Evolutionary conservation across 139 green algal genomes (phyloP).

Genomic region (Raphidocelis subcapitata): DNA sequence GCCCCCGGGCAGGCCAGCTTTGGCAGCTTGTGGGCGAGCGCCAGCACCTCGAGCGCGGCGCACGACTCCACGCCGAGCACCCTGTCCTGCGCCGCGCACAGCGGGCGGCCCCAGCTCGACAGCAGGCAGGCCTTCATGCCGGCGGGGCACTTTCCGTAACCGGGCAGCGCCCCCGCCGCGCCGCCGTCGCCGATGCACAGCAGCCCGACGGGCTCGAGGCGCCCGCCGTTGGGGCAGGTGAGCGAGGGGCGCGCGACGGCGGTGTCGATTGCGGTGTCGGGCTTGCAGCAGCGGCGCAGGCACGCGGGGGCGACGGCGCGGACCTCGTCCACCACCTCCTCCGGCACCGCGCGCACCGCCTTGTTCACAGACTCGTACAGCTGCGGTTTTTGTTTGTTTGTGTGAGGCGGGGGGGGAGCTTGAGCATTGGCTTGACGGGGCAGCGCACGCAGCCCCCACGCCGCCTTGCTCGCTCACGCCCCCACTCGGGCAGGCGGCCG

Average conservation of each 20-base stretch:
- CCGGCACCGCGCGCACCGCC: too few relatives aligned
- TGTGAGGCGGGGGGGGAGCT: too few relatives aligned
- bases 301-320: conserved; percentile 3
- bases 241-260: not conserved
- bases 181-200: not conserved
- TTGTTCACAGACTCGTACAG: too few relatives aligned
- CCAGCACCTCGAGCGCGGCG: not conserved
- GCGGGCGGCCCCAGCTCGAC: not conserved
- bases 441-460: too few relatives aligned
- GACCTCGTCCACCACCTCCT: not conserved
- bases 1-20: conserved; percentile 4
- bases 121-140: not conserved
- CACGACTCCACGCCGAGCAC: conserved; percentile 1
- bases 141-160: not conserved
- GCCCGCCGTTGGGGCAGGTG: not conserved
- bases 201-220: not conserved
- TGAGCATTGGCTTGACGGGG: too few relatives aligned
- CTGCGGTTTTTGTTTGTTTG: too few relatives aligned
- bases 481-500: too few relatives aligned
- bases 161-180: too few relatives aligned
- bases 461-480: too few relatives aligned
- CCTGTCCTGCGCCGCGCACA: not conserved
- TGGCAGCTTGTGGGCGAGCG: not conserved
- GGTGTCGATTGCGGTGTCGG: not conserved
- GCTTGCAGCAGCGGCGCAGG: conserved; percentile 15